These are phyloP conservation scores for Zygnema cylindricum DNA, from an alignment of 139 green algal genomes.

Conservation along the genomic window DNA sequence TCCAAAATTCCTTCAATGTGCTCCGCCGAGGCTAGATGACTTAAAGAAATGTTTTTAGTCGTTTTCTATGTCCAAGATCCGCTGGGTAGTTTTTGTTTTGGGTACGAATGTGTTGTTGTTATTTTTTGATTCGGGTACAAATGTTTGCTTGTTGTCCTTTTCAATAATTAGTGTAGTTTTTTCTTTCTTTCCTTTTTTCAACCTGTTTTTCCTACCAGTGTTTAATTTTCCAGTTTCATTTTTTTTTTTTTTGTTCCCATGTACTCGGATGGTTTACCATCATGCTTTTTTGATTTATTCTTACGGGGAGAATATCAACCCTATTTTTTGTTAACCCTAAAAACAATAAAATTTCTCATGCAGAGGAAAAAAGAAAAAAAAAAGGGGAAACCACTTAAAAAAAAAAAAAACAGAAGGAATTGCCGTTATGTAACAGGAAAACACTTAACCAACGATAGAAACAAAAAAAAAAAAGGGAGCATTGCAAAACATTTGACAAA, in stretches of 20 bases:
- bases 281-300: neutral
- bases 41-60: too few species aligned
- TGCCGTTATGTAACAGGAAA: too few species aligned
- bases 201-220: neutral
- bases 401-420: too few species aligned
- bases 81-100: neutral
- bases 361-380: too few species aligned
- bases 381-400: too few species aligned
- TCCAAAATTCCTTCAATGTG: constrained; percentile 42
- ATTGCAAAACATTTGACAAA: too few species aligned
- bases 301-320: too few species aligned
- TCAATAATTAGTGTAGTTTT: neutral
- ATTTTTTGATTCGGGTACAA: neutral
- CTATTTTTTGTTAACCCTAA: too few species aligned
- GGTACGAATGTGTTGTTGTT: neutral
- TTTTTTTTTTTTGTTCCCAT: neutral
- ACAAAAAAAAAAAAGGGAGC: too few species aligned
- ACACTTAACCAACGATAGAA: too few species aligned
- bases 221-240: neutral
- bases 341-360: too few species aligned
- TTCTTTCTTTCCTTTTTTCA: neutral
- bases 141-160: neutral
- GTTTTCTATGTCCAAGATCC: too few species aligned
- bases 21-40: neutral
- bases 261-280: neutral